Evolutionary conservation across 2,329 filamentous ascomycete genomes (phyloP).

Genomic region (Aureobasidium sp.): DNA sequence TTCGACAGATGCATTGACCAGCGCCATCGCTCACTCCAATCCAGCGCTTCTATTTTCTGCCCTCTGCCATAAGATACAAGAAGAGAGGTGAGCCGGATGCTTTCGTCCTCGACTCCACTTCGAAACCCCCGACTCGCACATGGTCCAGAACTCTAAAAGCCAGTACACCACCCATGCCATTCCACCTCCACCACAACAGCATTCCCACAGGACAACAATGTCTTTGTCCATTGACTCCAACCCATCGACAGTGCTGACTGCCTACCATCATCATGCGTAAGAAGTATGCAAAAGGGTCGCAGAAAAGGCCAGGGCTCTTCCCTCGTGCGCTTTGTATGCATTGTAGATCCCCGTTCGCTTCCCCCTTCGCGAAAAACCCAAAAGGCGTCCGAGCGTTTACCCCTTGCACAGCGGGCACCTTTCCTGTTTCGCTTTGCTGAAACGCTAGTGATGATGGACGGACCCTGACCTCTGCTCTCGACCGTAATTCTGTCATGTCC

Average conservation of each 20-base stretch:
- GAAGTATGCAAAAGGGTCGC: neutral
- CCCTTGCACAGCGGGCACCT: neutral
- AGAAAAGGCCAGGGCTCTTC: neutral
- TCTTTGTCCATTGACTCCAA: no score
- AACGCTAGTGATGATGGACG: neutral
- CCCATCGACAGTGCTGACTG: neutral
- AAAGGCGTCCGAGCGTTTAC: neutral
- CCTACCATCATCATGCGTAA: neutral
- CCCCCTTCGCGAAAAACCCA: neutral
- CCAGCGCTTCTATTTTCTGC: constrained; percentile 1
- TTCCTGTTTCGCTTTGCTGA: neutral
- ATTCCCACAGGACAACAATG: neutral
- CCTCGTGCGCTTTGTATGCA: neutral
- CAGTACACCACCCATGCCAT: neutral
- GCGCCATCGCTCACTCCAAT: neutral
- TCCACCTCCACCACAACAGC: neutral
- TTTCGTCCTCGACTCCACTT: neutral
- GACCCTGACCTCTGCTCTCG: neutral
- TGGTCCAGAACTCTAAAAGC: constrained; percentile 7
- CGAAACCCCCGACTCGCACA: constrained; percentile 6
- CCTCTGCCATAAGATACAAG: neutral
- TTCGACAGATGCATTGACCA: neutral
- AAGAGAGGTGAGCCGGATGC: neutral
- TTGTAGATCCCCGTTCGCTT: constrained; percentile 1
- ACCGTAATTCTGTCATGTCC: neutral